Conservation (phyloP, 805 yeast genomes). For the Pichia sporocuriosa region DNA sequence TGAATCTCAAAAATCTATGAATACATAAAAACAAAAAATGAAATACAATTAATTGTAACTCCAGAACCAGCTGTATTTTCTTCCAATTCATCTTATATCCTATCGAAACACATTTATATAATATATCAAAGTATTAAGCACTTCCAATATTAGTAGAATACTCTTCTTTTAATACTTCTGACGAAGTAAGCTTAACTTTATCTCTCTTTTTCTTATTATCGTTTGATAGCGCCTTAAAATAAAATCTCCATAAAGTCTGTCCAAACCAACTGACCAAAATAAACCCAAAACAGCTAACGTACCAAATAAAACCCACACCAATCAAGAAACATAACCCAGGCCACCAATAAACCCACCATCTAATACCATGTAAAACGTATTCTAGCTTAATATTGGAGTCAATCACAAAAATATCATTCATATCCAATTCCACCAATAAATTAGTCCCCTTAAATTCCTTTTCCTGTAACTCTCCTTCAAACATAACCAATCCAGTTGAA, state of each 20-base stretch:
- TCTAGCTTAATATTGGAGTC: constrained; percentile 10
- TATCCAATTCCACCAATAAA: constrained; percentile 13
- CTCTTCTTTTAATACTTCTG: too few relatives aligned
- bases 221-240: too few relatives aligned
- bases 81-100: too few relatives aligned
- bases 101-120: too few relatives aligned
- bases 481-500: constrained; percentile 6
- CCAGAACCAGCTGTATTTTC: too few relatives aligned
- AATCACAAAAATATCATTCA: constrained; percentile 8
- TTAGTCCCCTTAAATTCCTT: constrained; percentile 5
- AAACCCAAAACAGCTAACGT: constrained; percentile 5
- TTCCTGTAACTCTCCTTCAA: constrained; percentile 2
- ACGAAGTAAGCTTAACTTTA: too few relatives aligned
- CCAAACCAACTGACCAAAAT: constrained; percentile 10
- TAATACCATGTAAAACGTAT: constrained; percentile 11
- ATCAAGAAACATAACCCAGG: constrained; percentile 14
- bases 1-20: too few relatives aligned
- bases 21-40: too few relatives aligned
- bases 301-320: constrained; percentile 12
- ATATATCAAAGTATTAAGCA: too few relatives aligned
- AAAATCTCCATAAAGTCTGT: not conserved
- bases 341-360: constrained; percentile 18
- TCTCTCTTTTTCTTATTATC: too few relatives aligned
- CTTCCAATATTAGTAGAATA: too few relatives aligned
- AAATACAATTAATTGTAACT: too few relatives aligned